Base-by-base conservation (phyloP, 306 rosid genomes). In the Prinsepia uniflora region DNA sequence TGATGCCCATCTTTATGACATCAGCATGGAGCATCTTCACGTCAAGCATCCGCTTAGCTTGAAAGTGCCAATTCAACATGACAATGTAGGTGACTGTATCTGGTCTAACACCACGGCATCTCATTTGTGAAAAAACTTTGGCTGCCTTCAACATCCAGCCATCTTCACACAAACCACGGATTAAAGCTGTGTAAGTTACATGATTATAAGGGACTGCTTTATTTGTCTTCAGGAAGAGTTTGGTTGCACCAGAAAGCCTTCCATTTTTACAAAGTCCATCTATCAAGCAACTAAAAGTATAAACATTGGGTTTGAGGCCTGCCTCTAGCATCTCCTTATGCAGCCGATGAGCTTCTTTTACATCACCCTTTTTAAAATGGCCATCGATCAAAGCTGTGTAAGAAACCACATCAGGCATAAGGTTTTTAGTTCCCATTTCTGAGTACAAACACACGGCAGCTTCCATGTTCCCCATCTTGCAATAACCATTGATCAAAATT, bases 331-430 rank as follows among this genome's bases (percentile, higher is more conserved):
- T 89, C 72, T 84, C 88, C 50, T 79, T 80, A 59, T 70, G 79
- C 46, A 89, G 69, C 71, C 78, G 71, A 45, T 80, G 74, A 80
- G 89, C 94, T 74, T 76, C 87, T 42, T 87, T 79, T 48, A 47
- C 80, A 59, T 81, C 80, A 54, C 90, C 89, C 48, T 56, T 77
- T 84, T 87, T 86, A 74, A 84, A 80, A 48, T 82, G 85, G 9
- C 94, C 96, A 54, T 89, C 90, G 4, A 92, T 89, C 81, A 92
- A 81, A 56, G 89, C 68, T 1, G 94, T 89, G 86, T 82, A 87
- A 64, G 85, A 75, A 46, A 85, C 88, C 56, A 87, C 83, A 58
- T 91, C 96, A 42, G 86, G 96, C 43, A 62, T 66, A 60, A 84
- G 59, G 71, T 87, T 76, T 82, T 91, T 88, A 67, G 84, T 79